These are phyloP conservation scores for Periconia digitata DNA, from an alignment of 2,329 filamentous ascomycete genomes.

Conservation along the genomic window DNA sequence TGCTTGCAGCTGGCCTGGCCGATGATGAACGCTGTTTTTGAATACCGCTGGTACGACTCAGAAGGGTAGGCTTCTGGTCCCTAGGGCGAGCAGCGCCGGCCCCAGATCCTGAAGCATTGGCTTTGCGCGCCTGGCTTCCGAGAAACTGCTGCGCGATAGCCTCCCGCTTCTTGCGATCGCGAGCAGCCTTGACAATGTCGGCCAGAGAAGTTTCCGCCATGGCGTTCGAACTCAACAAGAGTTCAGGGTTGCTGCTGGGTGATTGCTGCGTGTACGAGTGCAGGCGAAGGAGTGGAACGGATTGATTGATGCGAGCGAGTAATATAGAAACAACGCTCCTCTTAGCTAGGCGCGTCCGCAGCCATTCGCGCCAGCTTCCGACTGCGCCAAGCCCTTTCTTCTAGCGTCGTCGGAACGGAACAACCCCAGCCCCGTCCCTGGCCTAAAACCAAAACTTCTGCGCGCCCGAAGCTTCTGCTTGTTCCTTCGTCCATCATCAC, in stretches of 20 bases:
- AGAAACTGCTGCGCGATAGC: slow-evolving; percentile 73
- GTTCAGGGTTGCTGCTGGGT: too few relatives aligned
- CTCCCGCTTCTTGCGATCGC: slow-evolving; percentile 71
- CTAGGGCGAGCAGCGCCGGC: slow-evolving; percentile 47
- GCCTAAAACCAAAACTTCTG: slow-evolving; percentile 19
- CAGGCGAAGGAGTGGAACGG: background rate
- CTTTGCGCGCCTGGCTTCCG: slow-evolving; percentile 57
- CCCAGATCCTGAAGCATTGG: slow-evolving; percentile 56
- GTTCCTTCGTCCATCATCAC: slow-evolving; percentile 23
- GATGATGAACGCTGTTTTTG: slow-evolving; percentile 61
- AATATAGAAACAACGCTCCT: background rate
- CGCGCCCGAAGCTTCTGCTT: slow-evolving; percentile 4
- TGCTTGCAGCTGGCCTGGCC: slow-evolving; percentile 54
- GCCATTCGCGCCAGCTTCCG: background rate
- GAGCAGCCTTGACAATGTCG: slow-evolving; percentile 43
- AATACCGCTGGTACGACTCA: slow-evolving; percentile 73
- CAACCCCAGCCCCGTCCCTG: slow-evolving; percentile 19
- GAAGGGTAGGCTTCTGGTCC: slow-evolving; percentile 57
- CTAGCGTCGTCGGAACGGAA: slow-evolving; percentile 11
- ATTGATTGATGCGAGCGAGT: background rate
- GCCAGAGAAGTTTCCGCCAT: slow-evolving; percentile 32
- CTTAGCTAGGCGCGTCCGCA: too few relatives aligned
- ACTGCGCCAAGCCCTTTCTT: background rate
- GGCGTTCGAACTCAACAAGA: too few relatives aligned
- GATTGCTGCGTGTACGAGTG: background rate